Evolutionary conservation across 2,329 filamentous ascomycete genomes (phyloP).

Genomic region (Neonectria coccinea): DNA sequence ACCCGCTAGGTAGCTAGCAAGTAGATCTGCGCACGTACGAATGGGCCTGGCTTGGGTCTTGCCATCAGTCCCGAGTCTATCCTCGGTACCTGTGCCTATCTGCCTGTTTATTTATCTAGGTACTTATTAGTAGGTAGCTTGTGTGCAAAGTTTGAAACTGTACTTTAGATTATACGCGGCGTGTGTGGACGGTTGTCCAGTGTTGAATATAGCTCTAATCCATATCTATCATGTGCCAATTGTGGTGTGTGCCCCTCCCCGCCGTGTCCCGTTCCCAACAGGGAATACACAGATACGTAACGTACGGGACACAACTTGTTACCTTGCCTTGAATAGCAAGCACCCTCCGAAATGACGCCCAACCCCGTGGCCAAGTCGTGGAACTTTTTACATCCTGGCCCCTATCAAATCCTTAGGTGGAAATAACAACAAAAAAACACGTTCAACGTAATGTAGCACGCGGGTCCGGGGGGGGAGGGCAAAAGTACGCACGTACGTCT

Average conservation of each 20-base stretch:
- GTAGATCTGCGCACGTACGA: not conserved
- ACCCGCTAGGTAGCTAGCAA: not conserved
- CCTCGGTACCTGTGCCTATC: too few species aligned
- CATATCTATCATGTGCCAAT: slow-evolving; percentile 1
- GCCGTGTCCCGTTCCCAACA: not conserved
- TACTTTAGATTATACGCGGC: not conserved
- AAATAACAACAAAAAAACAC: not conserved
- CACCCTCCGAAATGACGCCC: not conserved
- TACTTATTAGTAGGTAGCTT: not conserved
- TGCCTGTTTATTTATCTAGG: too few species aligned
- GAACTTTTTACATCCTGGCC: not conserved
- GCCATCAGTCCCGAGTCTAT: not conserved
- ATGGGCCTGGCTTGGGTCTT: not conserved
- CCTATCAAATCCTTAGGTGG: not conserved
- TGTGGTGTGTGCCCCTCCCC: too few species aligned
- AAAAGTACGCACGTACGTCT: slow-evolving; percentile 8
- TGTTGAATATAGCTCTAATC: not conserved
- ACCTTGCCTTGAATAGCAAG: not conserved
- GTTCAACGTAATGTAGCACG: slow-evolving; percentile 4
- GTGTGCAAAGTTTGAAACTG: not conserved
- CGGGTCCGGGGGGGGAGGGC: not conserved
- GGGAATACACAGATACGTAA: not conserved
- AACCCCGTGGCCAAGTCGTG: not conserved
- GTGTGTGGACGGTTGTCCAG: not conserved
- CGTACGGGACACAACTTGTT: too few species aligned